Percentiles rank a stretch among this genome's conserved stretches.
phyloP scores from a whole-genome alignment of 106 monocot genomes.

The Dioscorea alata region DNA sequence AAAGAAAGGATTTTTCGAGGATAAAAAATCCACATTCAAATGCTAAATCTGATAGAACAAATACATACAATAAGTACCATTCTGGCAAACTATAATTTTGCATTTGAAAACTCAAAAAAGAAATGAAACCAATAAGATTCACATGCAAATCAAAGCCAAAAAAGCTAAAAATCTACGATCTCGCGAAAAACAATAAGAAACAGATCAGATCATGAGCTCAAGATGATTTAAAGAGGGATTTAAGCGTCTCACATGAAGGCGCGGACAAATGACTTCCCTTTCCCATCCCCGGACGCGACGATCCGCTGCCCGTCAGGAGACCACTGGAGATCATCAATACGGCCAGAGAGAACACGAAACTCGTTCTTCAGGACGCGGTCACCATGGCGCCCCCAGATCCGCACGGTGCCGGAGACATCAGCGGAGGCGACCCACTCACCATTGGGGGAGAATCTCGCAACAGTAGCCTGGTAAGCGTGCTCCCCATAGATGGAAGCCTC shows the following conservation, averaged over 20 bases:
- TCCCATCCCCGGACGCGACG: conserved; percentile 86
- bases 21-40: too few relatives aligned
- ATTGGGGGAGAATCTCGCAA: conserved; percentile 92
- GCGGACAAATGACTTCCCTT: conserved; percentile 90
- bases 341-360: conserved; percentile 83
- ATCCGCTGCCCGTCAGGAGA: conserved; percentile 81
- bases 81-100: too few relatives aligned
- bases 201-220: too few relatives aligned
- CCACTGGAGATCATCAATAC: conserved; percentile 97
- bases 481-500: conserved; percentile 70
- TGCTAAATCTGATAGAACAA: too few relatives aligned
- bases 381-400: conserved; percentile 91
- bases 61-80: too few relatives aligned
- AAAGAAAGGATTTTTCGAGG: too few relatives aligned
- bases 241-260: conserved; percentile 73
- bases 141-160: too few relatives aligned
- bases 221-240: too few relatives aligned
- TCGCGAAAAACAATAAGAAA: too few relatives aligned
- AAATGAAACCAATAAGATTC: too few relatives aligned
- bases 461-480: conserved; percentile 75
- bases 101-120: too few relatives aligned
- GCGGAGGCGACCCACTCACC: conserved; percentile 99
- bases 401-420: conserved; percentile 78
- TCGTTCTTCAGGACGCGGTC: conserved; percentile 95
- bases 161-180: too few relatives aligned